These are phyloP conservation scores for Samsoniella hepiali DNA, from an alignment of 2,329 filamentous ascomycete species.

Conservation along the genomic window DNA sequence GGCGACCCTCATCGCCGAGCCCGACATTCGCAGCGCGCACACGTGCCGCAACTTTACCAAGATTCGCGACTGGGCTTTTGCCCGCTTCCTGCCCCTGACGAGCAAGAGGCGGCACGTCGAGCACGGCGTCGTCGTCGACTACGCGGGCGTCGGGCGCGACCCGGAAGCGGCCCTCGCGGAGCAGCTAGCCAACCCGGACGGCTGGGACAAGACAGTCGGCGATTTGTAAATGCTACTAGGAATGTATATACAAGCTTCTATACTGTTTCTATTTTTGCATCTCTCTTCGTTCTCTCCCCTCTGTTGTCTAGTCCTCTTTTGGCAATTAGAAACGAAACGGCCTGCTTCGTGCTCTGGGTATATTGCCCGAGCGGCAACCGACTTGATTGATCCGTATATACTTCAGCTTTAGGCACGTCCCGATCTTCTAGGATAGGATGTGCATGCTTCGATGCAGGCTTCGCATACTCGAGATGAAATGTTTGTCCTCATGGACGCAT, in stretches of 20 bases:
- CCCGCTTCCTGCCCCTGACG: not conserved
- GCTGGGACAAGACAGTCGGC: constrained; percentile 9
- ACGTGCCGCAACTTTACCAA: constrained; percentile 18
- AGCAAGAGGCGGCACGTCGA: constrained; percentile 14
- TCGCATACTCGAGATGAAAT: not conserved
- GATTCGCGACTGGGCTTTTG: constrained; percentile 16
- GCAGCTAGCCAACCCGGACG: not conserved
- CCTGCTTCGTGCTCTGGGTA: not conserved
- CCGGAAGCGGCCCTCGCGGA: not conserved
- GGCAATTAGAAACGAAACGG: not conserved
- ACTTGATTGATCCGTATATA: too few relatives aligned
- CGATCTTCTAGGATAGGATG: too few relatives aligned
- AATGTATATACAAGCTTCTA: not conserved
- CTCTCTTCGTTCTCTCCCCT: not conserved
- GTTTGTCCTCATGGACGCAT: not conserved
- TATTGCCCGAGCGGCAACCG: too few relatives aligned
- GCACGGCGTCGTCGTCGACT: constrained; percentile 14
- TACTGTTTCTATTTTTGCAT: not conserved
- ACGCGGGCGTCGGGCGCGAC: not conserved
- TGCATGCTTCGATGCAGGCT: not conserved
- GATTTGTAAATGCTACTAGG: not conserved
- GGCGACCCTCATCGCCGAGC: constrained; percentile 4
- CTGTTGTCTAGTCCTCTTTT: not conserved
- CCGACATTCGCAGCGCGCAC: constrained; percentile 4
- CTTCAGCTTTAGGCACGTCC: too few relatives aligned